Conservation (phyloP, 129 eudicot species). For the Cynara cardunculus region DNA sequence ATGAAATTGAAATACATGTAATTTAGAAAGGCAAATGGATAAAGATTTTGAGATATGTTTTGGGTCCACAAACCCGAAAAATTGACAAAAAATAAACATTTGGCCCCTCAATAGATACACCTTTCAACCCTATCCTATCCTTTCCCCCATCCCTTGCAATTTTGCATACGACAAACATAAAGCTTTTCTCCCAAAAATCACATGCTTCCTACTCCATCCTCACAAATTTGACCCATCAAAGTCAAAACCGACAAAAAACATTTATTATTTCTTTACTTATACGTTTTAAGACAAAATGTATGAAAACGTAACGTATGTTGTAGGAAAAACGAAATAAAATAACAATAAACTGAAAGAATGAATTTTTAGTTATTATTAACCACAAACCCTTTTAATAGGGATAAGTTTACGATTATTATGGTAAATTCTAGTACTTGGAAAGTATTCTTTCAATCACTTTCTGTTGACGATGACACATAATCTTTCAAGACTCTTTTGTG, state of each 20-base stretch:
- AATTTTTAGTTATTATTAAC: too few relatives aligned
- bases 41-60: constrained; percentile 13
- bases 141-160: constrained; percentile 21
- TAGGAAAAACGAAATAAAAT: too few relatives aligned
- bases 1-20: background rate
- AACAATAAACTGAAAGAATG: too few relatives aligned
- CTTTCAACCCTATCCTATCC: constrained; percentile 37
- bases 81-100: constrained; percentile 14
- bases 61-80: constrained; percentile 21
- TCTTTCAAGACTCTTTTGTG: too few relatives aligned
- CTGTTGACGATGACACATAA: too few relatives aligned
- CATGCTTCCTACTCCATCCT: constrained; percentile 17
- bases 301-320: too few relatives aligned
- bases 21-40: constrained; percentile 3
- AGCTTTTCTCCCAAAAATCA: background rate
- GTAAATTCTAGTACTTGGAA: too few relatives aligned
- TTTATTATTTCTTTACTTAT: too few relatives aligned
- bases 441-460: too few relatives aligned
- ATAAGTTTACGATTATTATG: too few relatives aligned
- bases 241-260: background rate
- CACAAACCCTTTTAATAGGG: too few relatives aligned
- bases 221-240: background rate
- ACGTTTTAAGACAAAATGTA: too few relatives aligned
- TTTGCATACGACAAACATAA: constrained; percentile 23
- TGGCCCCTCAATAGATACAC: constrained; percentile 23